These are phyloP conservation scores for Rhynchosporium graminicola DNA, from an alignment of 2,329 filamentous ascomycete genomes.

Conservation along the genomic window DNA sequence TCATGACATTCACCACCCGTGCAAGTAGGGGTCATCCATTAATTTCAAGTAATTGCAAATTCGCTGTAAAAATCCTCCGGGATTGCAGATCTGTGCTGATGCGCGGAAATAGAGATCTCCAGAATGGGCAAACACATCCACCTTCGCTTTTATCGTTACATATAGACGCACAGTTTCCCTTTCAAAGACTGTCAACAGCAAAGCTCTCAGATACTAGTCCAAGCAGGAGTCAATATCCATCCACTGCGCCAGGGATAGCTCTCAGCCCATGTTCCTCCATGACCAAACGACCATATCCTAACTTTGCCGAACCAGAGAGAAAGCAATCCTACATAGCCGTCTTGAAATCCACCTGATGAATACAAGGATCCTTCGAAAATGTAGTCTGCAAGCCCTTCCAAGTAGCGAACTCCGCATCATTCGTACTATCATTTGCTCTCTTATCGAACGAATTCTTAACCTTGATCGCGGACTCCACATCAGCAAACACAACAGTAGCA, in stretches of 20 bases:
- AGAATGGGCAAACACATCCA: neutral
- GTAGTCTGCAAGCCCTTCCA: slow-evolving; percentile 33
- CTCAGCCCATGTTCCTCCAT: neutral
- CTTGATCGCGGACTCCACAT: slow-evolving; percentile 34
- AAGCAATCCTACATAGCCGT: slow-evolving; percentile 21
- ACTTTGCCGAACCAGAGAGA: neutral
- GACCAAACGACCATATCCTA: neutral
- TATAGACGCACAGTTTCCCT: too few species aligned
- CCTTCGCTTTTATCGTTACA: neutral
- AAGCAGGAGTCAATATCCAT: neutral
- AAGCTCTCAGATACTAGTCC: neutral
- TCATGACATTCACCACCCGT: neutral
- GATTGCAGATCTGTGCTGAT: neutral
- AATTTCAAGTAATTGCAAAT: neutral
- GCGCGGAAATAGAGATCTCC: neutral
- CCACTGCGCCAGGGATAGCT: neutral
- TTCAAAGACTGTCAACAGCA: neutral
- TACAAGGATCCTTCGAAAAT: slow-evolving; percentile 37
- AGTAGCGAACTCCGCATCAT: slow-evolving; percentile 20
- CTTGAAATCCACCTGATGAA: slow-evolving; percentile 29
- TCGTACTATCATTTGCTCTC: slow-evolving; percentile 13
- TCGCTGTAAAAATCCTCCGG: slow-evolving; percentile 1
- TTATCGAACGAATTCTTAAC: slow-evolving; percentile 36
- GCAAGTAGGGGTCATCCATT: neutral
- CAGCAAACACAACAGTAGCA: slow-evolving; percentile 38